phyloP scores from a whole-genome alignment of 495 filamentous ascomycete genomes.

The Jackrogersella multiformis region DNA sequence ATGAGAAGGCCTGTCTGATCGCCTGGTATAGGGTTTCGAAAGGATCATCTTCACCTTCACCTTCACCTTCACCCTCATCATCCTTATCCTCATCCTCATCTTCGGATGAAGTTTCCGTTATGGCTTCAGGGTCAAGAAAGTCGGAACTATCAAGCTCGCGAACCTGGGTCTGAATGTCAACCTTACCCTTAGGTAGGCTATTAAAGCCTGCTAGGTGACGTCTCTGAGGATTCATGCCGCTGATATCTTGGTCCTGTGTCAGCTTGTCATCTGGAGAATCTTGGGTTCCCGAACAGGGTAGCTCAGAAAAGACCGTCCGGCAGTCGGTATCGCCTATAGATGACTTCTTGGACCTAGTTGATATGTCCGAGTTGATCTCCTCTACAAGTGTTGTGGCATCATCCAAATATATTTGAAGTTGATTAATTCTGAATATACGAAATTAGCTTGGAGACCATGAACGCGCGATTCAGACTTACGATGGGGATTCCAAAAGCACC shows the following conservation, averaged over 20 bases:
- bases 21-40: conserved; percentile 7
- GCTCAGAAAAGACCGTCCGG: background rate
- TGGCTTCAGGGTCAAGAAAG: conserved; percentile 1
- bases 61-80: conserved; percentile 6
- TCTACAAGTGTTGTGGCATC: too few species aligned
- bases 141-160: background rate
- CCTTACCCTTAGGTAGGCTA: background rate
- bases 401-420: background rate
- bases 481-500: background rate
- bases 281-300: background rate
- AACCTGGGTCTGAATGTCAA: background rate
- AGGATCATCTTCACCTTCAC: conserved; percentile 4
- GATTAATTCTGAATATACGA: background rate
- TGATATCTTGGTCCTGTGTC: background rate
- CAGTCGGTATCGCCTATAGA: too few species aligned
- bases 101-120: conserved; percentile 7
- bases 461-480: background rate
- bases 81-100: too few species aligned
- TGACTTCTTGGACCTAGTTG: too few species aligned
- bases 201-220: background rate
- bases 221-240: too few species aligned
- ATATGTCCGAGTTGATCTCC: too few species aligned
- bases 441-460: background rate
- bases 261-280: background rate
- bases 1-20: conserved; percentile 13